Evolutionary conservation across 2,329 filamentous ascomycete genomes (phyloP).

Genomic region (Metarhizium humberi): DNA sequence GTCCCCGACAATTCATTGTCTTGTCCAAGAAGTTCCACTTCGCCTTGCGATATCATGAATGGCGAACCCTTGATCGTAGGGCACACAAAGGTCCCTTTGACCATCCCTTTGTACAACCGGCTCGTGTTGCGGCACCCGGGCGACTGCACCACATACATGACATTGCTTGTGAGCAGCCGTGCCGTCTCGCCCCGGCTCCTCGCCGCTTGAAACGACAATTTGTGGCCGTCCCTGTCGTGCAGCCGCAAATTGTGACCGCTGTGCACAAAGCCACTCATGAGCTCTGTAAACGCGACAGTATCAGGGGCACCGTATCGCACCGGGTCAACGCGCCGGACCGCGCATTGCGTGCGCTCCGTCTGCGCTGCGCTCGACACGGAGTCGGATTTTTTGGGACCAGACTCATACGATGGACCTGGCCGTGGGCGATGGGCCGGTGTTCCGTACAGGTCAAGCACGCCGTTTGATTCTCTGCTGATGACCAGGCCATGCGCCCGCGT

Average conservation of each 20-base stretch:
- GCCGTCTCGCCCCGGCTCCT: constrained; percentile 45
- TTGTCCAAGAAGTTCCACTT: constrained; percentile 46
- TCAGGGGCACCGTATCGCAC: not conserved
- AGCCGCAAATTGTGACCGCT: constrained; percentile 27
- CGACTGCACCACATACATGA: not conserved
- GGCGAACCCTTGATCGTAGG: constrained; percentile 34
- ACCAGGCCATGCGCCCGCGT: constrained; percentile 28
- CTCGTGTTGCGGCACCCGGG: not conserved
- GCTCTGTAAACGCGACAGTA: constrained; percentile 49
- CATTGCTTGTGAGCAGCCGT: constrained; percentile 34
- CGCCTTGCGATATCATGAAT: constrained; percentile 49
- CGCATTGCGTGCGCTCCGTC: not conserved
- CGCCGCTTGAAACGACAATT: constrained; percentile 41
- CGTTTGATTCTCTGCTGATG: constrained; percentile 37
- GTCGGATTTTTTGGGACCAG: not conserved
- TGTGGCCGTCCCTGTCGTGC: constrained; percentile 41
- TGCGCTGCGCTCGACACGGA: not conserved
- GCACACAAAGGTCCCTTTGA: constrained; percentile 48
- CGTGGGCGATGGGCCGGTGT: constrained; percentile 31
- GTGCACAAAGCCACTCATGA: constrained; percentile 55
- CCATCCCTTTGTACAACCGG: constrained; percentile 18
- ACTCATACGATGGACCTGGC: not conserved
- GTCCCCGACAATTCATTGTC: constrained; percentile 46
- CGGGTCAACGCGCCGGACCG: not conserved
- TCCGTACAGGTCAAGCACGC: constrained; percentile 44